Conservation (phyloP, 306 rosid genomes). For the Castanospermum australe region DNA sequence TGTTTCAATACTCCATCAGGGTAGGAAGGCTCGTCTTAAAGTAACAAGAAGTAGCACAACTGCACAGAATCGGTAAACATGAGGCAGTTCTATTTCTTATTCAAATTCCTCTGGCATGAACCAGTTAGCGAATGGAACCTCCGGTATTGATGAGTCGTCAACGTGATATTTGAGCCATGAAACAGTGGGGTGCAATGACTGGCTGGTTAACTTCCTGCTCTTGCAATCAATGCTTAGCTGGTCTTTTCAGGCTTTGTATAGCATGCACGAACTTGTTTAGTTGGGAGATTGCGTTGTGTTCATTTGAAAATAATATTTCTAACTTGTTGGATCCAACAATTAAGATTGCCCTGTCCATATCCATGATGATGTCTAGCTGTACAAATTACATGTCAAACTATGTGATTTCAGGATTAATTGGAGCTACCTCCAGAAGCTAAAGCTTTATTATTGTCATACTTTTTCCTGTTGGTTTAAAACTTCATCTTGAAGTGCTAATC, state of each 20-base stretch:
- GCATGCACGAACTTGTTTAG: neutral
- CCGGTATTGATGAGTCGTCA: constrained; percentile 83
- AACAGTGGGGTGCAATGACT: constrained; percentile 16
- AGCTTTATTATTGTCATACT: too few relatives aligned
- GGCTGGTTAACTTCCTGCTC: neutral
- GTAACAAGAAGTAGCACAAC: constrained; percentile 92
- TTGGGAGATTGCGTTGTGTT: neutral
- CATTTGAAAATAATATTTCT: neutral
- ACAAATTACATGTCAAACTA: neutral
- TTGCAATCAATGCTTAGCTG: too few relatives aligned
- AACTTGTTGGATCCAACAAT: neutral
- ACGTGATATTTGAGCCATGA: constrained; percentile 66
- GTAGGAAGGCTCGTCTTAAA: constrained; percentile 92
- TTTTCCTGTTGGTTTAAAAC: too few relatives aligned
- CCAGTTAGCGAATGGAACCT: constrained; percentile 75
- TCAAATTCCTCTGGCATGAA: constrained; percentile 52
- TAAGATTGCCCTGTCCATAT: neutral
- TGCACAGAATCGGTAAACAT: constrained; percentile 64
- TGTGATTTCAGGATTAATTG: too few relatives aligned
- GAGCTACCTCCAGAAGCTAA: too few relatives aligned
- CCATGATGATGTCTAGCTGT: neutral
- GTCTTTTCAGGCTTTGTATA: neutral
- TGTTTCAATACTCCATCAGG: constrained; percentile 51
- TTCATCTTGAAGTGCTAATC: too few relatives aligned
- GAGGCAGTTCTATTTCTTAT: constrained; percentile 69